These are phyloP conservation scores for Neospermospora avenae DNA, from an alignment of 2,329 filamentous ascomycete genomes.

Conservation along the genomic window DNA sequence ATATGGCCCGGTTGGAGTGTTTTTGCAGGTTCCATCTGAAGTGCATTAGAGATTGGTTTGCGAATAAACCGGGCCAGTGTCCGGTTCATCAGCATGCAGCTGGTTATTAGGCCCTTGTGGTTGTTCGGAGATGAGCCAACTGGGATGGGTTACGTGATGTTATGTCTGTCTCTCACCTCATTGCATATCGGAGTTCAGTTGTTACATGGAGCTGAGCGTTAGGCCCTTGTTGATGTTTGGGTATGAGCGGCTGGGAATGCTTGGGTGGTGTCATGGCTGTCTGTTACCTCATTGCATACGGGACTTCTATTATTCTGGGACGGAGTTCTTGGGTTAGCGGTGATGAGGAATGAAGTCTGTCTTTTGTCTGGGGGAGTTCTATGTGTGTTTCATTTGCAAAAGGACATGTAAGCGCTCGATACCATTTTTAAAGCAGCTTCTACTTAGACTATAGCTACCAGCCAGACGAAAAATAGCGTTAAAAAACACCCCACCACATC, in stretches of 20 bases:
- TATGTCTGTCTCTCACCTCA: not conserved
- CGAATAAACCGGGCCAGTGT: slow-evolving; percentile 58
- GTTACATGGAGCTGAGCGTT: slow-evolving; percentile 38
- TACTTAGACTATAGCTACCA: not conserved
- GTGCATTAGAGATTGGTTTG: slow-evolving; percentile 63
- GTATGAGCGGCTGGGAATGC: too few relatives aligned
- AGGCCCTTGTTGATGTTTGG: too few relatives aligned
- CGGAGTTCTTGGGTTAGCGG: not conserved
- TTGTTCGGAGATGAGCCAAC: too few relatives aligned
- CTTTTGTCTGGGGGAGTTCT: not conserved
- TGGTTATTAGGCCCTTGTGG: slow-evolving; percentile 16
- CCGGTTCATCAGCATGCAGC: slow-evolving; percentile 59
- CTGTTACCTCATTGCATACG: not conserved
- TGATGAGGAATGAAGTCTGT: not conserved
- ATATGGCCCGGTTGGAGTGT: slow-evolving; percentile 65
- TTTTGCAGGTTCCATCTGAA: slow-evolving; percentile 60
- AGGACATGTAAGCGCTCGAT: slow-evolving; percentile 4
- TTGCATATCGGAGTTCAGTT: not conserved
- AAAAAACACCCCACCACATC: not conserved
- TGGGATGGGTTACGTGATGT: too few relatives aligned
- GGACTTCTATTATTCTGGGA: not conserved
- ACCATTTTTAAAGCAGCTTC: slow-evolving; percentile 1
- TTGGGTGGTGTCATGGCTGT: not conserved
- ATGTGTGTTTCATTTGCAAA: not conserved
- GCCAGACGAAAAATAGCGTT: not conserved